phyloP scores from a whole-genome alignment of 2,329 filamentous ascomycete genomes.

The Pseudogymnoascus verrucosus region DNA sequence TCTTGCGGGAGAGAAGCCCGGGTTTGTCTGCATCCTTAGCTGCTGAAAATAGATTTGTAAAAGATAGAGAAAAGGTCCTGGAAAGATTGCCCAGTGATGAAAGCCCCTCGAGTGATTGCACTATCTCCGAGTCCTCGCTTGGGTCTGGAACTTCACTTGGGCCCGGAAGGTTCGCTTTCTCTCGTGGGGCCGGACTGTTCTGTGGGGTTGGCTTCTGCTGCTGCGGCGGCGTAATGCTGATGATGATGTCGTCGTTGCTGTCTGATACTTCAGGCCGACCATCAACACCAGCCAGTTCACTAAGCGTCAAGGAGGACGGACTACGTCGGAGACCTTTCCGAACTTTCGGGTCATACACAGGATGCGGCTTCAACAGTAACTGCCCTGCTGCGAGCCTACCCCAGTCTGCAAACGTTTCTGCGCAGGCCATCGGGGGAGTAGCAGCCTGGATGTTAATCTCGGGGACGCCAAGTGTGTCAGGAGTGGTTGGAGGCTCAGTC shows the following conservation, averaged over 20 bases:
- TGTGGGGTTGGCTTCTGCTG: not conserved
- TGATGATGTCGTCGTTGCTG: constrained; percentile 3
- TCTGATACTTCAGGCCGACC: constrained; percentile 7
- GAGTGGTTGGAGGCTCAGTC: not conserved
- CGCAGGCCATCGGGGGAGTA: not conserved
- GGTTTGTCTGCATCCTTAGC: constrained; percentile 4
- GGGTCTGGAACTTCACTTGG: not conserved
- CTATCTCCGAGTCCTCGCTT: not conserved
- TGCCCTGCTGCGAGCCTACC: not conserved
- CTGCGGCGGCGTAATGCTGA: not conserved
- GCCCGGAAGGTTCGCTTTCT: not conserved
- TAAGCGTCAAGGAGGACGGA: constrained; percentile 1
- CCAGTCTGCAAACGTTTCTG: constrained; percentile 2
- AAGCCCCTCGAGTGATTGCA: not conserved
- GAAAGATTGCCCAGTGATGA: not conserved
- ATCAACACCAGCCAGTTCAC: not conserved
- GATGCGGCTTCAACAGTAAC: constrained; percentile 6
- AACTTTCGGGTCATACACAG: constrained; percentile 4
- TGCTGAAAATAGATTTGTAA: constrained; percentile 3
- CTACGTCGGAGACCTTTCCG: constrained; percentile 1
- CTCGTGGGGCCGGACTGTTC: not conserved
- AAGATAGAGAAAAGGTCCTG: not conserved
- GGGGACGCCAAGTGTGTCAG: not conserved
- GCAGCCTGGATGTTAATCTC: not conserved
- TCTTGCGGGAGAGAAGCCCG: not conserved